A percentile compares a stretch with the other conserved stretches of the same genome.
Conservation (phyloP, 2,329 filamentous ascomycete genomes). For the Ophiosphaerella herpotricha region DNA sequence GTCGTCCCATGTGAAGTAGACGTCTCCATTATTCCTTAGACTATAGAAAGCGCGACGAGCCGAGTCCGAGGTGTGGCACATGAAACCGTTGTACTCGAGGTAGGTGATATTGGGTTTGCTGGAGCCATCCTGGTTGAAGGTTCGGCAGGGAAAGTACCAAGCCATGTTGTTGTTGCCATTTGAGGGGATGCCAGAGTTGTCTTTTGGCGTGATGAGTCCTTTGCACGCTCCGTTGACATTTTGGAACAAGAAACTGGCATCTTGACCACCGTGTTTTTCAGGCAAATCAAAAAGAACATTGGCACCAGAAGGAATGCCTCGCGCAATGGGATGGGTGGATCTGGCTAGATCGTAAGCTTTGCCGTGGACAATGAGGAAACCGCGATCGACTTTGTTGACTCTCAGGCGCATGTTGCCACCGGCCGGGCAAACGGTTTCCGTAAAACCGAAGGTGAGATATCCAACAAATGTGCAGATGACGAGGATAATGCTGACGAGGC, state of each 20-base stretch:
- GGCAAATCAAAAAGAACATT: slow-evolving; percentile 90
- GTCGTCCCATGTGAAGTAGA: slow-evolving; percentile 96
- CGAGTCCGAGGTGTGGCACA: slow-evolving; percentile 77
- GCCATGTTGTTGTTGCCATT: slow-evolving; percentile 72
- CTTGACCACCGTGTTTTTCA: slow-evolving; percentile 80
- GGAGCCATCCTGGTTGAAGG: slow-evolving; percentile 94
- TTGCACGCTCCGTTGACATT: slow-evolving; percentile 98
- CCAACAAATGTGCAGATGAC: slow-evolving; percentile 87
- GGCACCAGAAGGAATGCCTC: slow-evolving; percentile 72
- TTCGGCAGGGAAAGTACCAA: slow-evolving; percentile 95
- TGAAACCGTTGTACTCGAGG: slow-evolving; percentile 80
- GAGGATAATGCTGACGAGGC: slow-evolving; percentile 90
- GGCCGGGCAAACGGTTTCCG: slow-evolving; percentile 77
- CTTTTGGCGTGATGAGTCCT: slow-evolving; percentile 74
- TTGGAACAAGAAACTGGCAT: slow-evolving; percentile 96
- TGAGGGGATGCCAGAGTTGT: slow-evolving; percentile 77
- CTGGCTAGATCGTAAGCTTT: slow-evolving; percentile 80
- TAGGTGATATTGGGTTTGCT: slow-evolving; percentile 73
- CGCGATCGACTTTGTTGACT: slow-evolving; percentile 77
- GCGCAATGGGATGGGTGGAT: slow-evolving; percentile 78
- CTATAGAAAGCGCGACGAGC: slow-evolving; percentile 77
- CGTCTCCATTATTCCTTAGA: slow-evolving; percentile 74
- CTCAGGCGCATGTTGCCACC: slow-evolving; percentile 71
- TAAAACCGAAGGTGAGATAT: slow-evolving; percentile 97
- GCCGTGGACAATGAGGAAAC: slow-evolving; percentile 97